Conservation (phyloP, 352 stramenopile genomes). For the Peronospora belbahrii region DNA sequence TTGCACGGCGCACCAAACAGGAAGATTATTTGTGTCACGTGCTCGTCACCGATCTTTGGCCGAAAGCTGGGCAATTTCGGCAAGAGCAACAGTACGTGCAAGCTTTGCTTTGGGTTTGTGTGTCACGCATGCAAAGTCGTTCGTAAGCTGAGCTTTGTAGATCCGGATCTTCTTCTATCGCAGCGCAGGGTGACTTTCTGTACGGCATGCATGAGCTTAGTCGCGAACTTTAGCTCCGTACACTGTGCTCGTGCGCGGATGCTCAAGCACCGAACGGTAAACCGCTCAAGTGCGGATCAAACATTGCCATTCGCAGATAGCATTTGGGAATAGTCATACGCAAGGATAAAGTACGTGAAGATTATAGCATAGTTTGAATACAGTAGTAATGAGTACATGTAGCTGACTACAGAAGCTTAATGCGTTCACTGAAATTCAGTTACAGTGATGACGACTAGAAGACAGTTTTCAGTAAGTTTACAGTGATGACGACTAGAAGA, state of each 20-base stretch:
- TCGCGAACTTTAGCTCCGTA: slow-evolving; percentile 17
- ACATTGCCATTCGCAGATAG: slow-evolving; percentile 10
- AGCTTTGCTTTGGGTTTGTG: slow-evolving; percentile 20
- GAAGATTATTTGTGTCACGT: slow-evolving; percentile 26
- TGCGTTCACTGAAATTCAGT: too few species aligned
- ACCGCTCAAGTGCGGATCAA: slow-evolving; percentile 6
- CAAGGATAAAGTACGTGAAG: neutral
- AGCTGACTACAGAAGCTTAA: too few species aligned
- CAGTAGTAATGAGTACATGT: neutral
- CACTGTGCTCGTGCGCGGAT: slow-evolving; percentile 20
- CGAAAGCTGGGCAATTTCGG: slow-evolving; percentile 17
- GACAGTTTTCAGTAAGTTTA: too few species aligned
- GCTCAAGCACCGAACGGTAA: slow-evolving; percentile 11
- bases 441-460: too few species aligned
- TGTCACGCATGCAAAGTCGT: slow-evolving; percentile 22
- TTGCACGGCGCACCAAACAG: slow-evolving; percentile 16
- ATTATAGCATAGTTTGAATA: neutral
- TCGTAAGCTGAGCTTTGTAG: slow-evolving; percentile 29
- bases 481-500: too few species aligned
- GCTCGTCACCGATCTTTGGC: slow-evolving; percentile 8
- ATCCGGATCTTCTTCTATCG: slow-evolving; percentile 18
- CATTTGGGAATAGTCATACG: slow-evolving; percentile 6
- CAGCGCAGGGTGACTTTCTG: slow-evolving; percentile 31
- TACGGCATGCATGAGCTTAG: slow-evolving; percentile 17
- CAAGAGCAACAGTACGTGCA: slow-evolving; percentile 23